A percentile compares a stretch with the other conserved stretches of the same genome.
Conservation (phyloP, 768 basidiomycete species). For the Gyrodon lividus region DNA sequence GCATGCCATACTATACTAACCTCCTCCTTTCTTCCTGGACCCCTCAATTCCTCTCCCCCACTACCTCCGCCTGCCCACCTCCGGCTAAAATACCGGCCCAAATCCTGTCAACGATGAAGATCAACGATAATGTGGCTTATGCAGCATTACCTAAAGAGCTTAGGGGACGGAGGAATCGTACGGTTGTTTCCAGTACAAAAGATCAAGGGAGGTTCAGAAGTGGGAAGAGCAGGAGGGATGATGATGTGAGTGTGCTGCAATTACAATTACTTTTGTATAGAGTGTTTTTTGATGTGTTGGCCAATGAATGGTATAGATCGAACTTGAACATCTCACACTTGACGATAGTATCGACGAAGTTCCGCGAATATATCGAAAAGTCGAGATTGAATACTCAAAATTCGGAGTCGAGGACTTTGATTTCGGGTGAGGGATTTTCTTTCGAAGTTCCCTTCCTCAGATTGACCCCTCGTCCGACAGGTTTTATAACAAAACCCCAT, state of each 20-base stretch:
- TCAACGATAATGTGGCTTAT: slow-evolving; percentile 88
- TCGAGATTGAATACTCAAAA: slow-evolving; percentile 97
- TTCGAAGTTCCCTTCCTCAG: background rate
- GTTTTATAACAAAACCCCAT: slow-evolving; percentile 90
- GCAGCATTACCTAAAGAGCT: slow-evolving; percentile 86
- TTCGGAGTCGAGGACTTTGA: slow-evolving; percentile 99
- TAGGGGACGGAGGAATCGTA: slow-evolving; percentile 79
- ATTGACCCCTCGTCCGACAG: slow-evolving; percentile 37
- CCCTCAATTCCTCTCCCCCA: slow-evolving; percentile 52
- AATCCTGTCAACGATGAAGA: slow-evolving; percentile 75
- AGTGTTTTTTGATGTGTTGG: background rate
- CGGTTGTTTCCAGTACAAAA: slow-evolving; percentile 44
- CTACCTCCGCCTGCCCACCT: slow-evolving; percentile 55
- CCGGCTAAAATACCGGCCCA: slow-evolving; percentile 78
- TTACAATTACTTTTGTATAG: background rate
- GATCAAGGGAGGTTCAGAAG: slow-evolving; percentile 83
- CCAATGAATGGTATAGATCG: slow-evolving; percentile 37
- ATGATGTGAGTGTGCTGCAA: slow-evolving; percentile 33
- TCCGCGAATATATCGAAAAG: slow-evolving; percentile 82
- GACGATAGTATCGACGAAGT: slow-evolving; percentile 59
- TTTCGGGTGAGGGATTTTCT: slow-evolving; percentile 64
- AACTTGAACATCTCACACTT: slow-evolving; percentile 51
- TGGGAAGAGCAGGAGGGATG: slow-evolving; percentile 55
- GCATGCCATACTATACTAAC: slow-evolving; percentile 79
- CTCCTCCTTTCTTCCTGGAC: slow-evolving; percentile 70